Conservation (phyloP, 768 basidiomycete species). For the Sarcomyxa edulis region DNA sequence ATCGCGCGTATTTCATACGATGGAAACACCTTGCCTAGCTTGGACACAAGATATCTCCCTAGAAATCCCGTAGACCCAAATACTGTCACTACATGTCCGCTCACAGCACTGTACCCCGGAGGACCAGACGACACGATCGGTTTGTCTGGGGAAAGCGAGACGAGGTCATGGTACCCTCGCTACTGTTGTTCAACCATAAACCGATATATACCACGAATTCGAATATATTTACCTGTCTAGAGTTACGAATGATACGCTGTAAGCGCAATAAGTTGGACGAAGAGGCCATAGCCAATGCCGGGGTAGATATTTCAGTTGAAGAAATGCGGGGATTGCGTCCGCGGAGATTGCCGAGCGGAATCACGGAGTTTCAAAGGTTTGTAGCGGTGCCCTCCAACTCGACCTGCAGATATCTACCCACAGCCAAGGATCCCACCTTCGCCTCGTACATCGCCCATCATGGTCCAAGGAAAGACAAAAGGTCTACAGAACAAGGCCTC, state of each 20-base stretch:
- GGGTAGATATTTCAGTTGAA: slow-evolving; percentile 16
- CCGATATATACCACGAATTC: slow-evolving; percentile 1
- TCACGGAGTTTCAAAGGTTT: no score
- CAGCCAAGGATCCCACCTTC: no score
- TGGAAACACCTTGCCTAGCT: slow-evolving; percentile 62
- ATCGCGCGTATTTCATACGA: not conserved
- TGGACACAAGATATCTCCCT: slow-evolving; percentile 89
- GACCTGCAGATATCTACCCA: no score
- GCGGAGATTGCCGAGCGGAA: no score
- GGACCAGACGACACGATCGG: slow-evolving; percentile 74
- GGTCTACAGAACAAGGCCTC: slow-evolving; percentile 57
- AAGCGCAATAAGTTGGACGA: slow-evolving; percentile 44
- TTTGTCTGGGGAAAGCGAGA: slow-evolving; percentile 51
- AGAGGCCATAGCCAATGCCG: slow-evolving; percentile 42
- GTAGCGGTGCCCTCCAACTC: no score
- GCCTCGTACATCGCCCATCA: no score
- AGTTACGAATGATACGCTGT: slow-evolving; percentile 41
- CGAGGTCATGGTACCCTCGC: slow-evolving; percentile 74
- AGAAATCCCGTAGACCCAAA: slow-evolving; percentile 97
- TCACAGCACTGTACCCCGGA: slow-evolving; percentile 80
- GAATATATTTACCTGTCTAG: slow-evolving; percentile 38
- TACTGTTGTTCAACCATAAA: slow-evolving; percentile 20
- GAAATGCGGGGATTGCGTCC: slow-evolving; percentile 14
- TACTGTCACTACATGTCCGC: slow-evolving; percentile 91
- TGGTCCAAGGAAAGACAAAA: slow-evolving; percentile 89